Base-by-base conservation (phyloP, 2,329 filamentous ascomycete genomes). In the Gyromitra esculenta region DNA sequence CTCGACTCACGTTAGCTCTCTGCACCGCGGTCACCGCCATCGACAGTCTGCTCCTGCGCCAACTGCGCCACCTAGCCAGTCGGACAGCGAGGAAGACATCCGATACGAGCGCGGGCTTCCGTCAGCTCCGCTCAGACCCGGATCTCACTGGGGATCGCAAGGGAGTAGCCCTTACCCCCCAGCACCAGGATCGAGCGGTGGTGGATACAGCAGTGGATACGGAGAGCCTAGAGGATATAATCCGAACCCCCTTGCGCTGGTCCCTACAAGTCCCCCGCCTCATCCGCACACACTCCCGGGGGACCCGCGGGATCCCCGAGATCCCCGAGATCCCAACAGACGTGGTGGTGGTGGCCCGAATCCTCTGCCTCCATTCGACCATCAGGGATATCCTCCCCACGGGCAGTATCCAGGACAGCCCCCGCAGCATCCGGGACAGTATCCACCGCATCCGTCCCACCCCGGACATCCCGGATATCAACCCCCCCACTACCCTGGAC, bases 61-160 rank as follows among this genome's bases (percentile, higher is more conserved):
- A 41, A 73, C 72, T 11, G 70, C 77, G 0, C 78, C 77, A 15
- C 66, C 75, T n/a, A 71, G 60, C 11, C 75, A 75, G 50, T 78
- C 77, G 1, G 78, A 79, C 54, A 79, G 78, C 21, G 78, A 79
- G 21, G 78, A 79, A 54, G 78, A 79, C 52, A 13, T 79, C 9
- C 73, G 62, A 15, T 79, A 79, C 69, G 43, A 77, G n/a, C 77
- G 77, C 43, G 71, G 69, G 11, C 76, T 56, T 52, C 77, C 70
- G 11, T 67, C 75, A 15, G 71, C 70, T 15, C 77, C 69, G 15
- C 65, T 78, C 62, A 70, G 76, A 18, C 63, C 66, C 5, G 39
- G 59, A 41, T 71, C 76, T 41, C 73, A 75, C 25, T 77, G 75
- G 75, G 74, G 74, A 52, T 74, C 75, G 4, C 70, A 75, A 45